Evolutionary conservation across 2,329 filamentous ascomycete genomes (phyloP).

Genomic region (Trichoderma sp.): DNA sequence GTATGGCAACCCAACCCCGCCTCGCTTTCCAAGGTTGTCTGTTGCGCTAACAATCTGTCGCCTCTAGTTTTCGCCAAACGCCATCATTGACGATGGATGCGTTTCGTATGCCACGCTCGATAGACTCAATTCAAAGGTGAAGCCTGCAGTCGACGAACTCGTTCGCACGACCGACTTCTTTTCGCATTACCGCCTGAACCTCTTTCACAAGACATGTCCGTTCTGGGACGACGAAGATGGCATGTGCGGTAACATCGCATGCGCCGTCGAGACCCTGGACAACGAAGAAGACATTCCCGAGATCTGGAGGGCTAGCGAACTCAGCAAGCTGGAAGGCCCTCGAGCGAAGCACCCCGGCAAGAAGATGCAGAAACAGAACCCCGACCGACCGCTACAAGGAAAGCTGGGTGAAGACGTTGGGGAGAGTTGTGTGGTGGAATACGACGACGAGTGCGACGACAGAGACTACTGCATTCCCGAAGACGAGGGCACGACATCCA

Average conservation of each 20-base stretch:
- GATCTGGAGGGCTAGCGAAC: conserved; percentile 87
- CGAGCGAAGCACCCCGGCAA: conserved; percentile 85
- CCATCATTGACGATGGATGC: conserved; percentile 92
- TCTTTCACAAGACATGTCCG: conserved; percentile 91
- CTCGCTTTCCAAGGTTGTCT: not conserved
- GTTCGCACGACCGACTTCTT: conserved; percentile 94
- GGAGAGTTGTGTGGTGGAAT: conserved; percentile 96
- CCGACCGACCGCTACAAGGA: conserved; percentile 75
- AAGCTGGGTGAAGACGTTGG: conserved; percentile 82
- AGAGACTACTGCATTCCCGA: conserved; percentile 96
- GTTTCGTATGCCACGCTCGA: conserved; percentile 92
- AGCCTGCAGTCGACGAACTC: conserved; percentile 76
- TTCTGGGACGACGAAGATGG: conserved; percentile 94
- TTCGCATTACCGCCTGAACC: conserved; percentile 91
- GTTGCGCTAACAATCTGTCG: conserved; percentile 39
- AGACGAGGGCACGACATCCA: conserved; percentile 81
- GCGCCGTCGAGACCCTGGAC: conserved; percentile 91
- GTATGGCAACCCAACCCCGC: conserved; percentile 43
- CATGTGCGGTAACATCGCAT: conserved; percentile 96
- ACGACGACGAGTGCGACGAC: conserved; percentile 95
- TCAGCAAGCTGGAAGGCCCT: conserved; percentile 89
- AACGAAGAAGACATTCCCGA: conserved; percentile 91
- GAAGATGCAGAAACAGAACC: conserved; percentile 69
- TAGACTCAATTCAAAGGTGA: conserved; percentile 73
- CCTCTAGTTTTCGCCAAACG: conserved; percentile 76